Conservation (phyloP, 2,329 filamentous ascomycete genomes). For the Laburnicola sp. region DNA sequence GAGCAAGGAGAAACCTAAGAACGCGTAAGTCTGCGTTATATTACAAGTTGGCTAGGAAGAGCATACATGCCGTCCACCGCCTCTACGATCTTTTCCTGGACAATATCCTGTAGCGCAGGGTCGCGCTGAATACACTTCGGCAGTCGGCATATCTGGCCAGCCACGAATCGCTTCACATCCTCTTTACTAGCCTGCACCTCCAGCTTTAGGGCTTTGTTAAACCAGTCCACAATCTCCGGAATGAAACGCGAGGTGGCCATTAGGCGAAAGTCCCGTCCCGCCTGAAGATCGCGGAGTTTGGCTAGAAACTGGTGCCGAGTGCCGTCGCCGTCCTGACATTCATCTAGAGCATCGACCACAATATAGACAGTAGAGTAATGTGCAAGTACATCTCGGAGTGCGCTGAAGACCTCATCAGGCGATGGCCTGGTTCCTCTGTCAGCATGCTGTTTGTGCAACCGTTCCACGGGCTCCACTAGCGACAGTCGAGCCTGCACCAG, state of each 20-base stretch:
- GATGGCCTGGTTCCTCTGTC: slow-evolving; percentile 2
- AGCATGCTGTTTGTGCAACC: slow-evolving; percentile 18
- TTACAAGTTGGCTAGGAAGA: too few relatives aligned
- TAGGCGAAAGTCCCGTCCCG: not conserved
- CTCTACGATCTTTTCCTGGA: too few relatives aligned
- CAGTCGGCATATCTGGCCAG: slow-evolving; percentile 12
- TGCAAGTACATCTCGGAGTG: too few relatives aligned
- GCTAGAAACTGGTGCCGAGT: not conserved
- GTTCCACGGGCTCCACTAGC: not conserved
- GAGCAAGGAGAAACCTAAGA: too few relatives aligned
- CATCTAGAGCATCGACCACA: slow-evolving; percentile 7
- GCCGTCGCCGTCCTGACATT: slow-evolving; percentile 1
- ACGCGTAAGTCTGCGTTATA: too few relatives aligned
- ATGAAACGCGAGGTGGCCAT: slow-evolving; percentile 15
- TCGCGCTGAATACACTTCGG: slow-evolving; percentile 13
- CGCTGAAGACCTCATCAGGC: not conserved
- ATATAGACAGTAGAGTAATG: slow-evolving; percentile 1
- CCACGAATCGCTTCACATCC: slow-evolving; percentile 18
- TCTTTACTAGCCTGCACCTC: slow-evolving; percentile 19
- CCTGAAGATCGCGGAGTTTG: too few relatives aligned
- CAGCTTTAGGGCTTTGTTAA: slow-evolving; percentile 8
- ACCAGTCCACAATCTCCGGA: slow-evolving; percentile 10
- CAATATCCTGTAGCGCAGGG: too few relatives aligned
- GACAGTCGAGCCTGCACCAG: not conserved
- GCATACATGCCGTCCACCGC: too few relatives aligned